Evolutionary conservation across 495 filamentous ascomycete genomes (phyloP), one percentile per base, ranked within the genome.

Genomic region (Rhypophila decipiens): DNA sequence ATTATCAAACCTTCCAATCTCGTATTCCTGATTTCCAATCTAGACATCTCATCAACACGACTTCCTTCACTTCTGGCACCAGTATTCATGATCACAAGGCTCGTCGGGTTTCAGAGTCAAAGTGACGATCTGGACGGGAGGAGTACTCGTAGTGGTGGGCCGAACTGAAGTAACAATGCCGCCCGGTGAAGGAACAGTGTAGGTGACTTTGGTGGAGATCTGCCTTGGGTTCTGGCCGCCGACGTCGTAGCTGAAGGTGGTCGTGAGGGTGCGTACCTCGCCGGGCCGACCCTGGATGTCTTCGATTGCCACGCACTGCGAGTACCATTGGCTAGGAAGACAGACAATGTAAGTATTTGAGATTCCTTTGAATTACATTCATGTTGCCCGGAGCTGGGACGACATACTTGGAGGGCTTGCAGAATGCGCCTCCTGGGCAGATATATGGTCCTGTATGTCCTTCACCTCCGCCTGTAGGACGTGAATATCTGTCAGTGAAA

Each of bases 31-130:
- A n/a, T n/a, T n/a, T n/a, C n/a, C n/a, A n/a, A n/a, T n/a, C n/a
- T n/a, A n/a, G n/a, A n/a, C n/a, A n/a, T n/a, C n/a, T n/a, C n/a
- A n/a, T n/a, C n/a, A n/a, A n/a, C 27, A 13, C 13, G 27, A 31
- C 27, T 13, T 31, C 27, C 34, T 8, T 13, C 20, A 1, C 5
- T 4, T 22, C 36, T 24, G 52, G 24, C 52, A 50, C 29, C 48
- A 49, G 29, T 38, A 53, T 24, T 53, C 45, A 12, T 55, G 20
- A 2, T 57, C 39, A 37, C 55, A 57, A 0, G 57, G 57, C 29
- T 60, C 57, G 19, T 61, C 55, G 8, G 58, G 58, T 15, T 46
- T 15, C 27, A 58, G 23, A 1, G 58, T 59, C n/a, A 61, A 39
- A 12, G 56, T 61, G 12, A 52, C 44, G n/a, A n/a, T n/a, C n/a